These are phyloP conservation scores for Physaria fendleri DNA, from an alignment of 345 rosid species.

Conservation along the genomic window DNA sequence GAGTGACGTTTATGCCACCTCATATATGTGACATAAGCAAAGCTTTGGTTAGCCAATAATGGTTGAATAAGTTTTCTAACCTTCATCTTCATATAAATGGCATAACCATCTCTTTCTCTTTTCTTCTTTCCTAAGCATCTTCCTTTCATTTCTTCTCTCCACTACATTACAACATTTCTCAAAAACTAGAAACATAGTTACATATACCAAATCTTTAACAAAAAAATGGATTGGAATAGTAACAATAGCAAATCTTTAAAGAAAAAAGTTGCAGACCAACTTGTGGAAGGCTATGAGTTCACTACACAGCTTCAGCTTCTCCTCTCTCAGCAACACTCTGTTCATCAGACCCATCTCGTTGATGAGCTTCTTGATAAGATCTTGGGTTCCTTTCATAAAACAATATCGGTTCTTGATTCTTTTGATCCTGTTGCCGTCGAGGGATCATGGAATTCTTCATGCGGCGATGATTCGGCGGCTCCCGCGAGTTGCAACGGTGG, in stretches of 20 bases:
- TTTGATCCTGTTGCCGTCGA: constrained; percentile 18
- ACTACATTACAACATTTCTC: constrained; percentile 9
- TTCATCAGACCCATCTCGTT: neutral
- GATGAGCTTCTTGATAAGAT: constrained; percentile 42
- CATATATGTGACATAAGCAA: neutral
- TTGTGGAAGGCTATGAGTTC: constrained; percentile 40
- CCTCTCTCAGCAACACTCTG: constrained; percentile 26
- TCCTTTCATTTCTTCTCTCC: neutral
- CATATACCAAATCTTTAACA: neutral
- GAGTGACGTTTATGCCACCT: constrained; percentile 6
- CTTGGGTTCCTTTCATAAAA: constrained; percentile 44
- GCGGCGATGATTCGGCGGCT: constrained; percentile 25
- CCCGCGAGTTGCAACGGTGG: constrained; percentile 35
- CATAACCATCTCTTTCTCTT: constrained; percentile 2
- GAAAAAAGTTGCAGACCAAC: constrained; percentile 34
- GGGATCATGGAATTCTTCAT: constrained; percentile 31
- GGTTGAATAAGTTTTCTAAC: neutral
- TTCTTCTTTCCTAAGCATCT: constrained; percentile 11
- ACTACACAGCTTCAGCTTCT: constrained; percentile 45
- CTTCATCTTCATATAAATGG: neutral
- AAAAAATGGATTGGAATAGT: constrained; percentile 21
- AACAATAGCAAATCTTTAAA: constrained; percentile 11
- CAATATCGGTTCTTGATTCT: constrained; percentile 38
- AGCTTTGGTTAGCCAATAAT: constrained; percentile 13
- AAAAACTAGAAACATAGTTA: neutral